Evolutionary conservation across 441 rosid species (phyloP).

Genomic region (Gossypium schwendimanii): DNA sequence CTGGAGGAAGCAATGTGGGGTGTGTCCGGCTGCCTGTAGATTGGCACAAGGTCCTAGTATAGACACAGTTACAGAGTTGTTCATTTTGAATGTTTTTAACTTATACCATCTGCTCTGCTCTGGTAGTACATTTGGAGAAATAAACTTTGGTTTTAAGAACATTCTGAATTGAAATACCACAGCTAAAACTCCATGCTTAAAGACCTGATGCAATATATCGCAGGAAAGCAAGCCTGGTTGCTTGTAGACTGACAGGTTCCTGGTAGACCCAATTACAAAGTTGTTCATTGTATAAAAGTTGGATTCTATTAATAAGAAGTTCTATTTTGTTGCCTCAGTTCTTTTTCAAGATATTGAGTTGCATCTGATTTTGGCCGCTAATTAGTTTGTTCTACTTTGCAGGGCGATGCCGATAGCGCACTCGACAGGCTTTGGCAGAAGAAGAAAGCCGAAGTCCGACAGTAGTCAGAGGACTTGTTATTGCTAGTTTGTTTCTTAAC

Average conservation of each 20-base stretch:
- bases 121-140: too few species aligned
- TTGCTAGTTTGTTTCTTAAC: background rate
- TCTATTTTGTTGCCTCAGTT: background rate
- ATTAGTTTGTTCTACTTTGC: conserved; percentile 8
- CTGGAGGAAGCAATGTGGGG: too few species aligned
- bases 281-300: background rate
- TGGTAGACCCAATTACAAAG: background rate
- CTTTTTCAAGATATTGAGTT: background rate
- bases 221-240: too few species aligned
- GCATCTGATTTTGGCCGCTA: background rate
- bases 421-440: conserved; percentile 84
- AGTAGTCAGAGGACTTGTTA: conserved; percentile 14
- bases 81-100: background rate
- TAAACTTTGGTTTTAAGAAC: too few species aligned
- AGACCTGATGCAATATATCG: too few species aligned
- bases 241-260: too few species aligned
- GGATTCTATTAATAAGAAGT: background rate
- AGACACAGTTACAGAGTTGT: background rate
- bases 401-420: conserved; percentile 92
- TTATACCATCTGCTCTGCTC: too few species aligned
- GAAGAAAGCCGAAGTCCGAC: conserved; percentile 63
- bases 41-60: background rate
- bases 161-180: too few species aligned
- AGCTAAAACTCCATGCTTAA: too few species aligned
- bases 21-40: background rate